These are phyloP conservation scores for Pseudovirgaria hyperparasitica DNA, from an alignment of 2,329 filamentous ascomycete species.

Conservation along the genomic window DNA sequence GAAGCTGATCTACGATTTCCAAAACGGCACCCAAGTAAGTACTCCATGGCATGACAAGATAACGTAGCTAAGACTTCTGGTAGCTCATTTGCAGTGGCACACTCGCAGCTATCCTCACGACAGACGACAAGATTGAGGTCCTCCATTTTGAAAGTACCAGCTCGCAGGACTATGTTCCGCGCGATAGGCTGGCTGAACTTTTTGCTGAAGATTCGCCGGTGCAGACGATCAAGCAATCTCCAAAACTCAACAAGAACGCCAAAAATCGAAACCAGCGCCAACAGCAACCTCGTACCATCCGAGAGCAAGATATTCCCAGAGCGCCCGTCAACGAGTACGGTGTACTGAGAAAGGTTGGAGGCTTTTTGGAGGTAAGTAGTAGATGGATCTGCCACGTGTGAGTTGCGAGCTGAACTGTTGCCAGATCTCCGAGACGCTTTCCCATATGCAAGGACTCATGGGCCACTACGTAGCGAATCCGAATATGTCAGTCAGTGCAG, in stretches of 20 bases:
- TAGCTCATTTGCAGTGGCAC: conserved; percentile 67
- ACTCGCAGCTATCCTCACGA: conserved; percentile 68
- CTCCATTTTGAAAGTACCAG: conserved; percentile 67
- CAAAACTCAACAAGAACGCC: conserved; percentile 41
- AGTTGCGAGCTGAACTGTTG: conserved; percentile 12
- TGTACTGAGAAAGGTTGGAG: conserved; percentile 42
- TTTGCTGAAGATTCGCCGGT: conserved; percentile 37
- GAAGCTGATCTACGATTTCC: conserved; percentile 81
- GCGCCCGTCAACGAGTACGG: conserved; percentile 39
- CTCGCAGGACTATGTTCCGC: conserved; percentile 75
- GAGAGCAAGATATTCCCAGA: conserved; percentile 31
- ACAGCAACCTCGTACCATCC: no score
- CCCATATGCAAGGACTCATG: conserved; percentile 50
- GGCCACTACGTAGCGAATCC: conserved; percentile 41
- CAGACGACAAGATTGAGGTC: conserved; percentile 66
- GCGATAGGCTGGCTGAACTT: conserved; percentile 41
- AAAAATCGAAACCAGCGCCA: conserved; percentile 37
- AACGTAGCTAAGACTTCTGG: conserved; percentile 10
- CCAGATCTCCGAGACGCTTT: conserved; percentile 53
- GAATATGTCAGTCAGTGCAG: conserved; percentile 41
- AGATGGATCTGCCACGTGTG: no score
- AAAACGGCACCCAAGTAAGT: conserved; percentile 68
- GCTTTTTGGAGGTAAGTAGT: conserved; percentile 46
- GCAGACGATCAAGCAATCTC: conserved; percentile 44
- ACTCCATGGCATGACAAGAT: neutral